phyloP scores from a whole-genome alignment of 164 flowering plant genomes.

The Platanus orientalis region DNA sequence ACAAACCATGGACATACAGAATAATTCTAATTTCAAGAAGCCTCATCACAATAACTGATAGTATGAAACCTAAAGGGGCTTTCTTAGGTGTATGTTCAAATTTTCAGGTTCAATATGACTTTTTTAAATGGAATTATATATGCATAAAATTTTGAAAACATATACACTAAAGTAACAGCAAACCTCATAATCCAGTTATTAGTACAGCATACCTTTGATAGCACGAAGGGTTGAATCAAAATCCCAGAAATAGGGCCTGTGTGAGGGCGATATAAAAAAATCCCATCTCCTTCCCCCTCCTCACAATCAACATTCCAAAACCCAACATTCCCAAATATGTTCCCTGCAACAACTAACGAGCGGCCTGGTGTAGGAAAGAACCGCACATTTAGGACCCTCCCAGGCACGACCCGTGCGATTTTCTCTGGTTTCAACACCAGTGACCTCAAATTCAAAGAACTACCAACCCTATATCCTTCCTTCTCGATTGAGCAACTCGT shows the following conservation, averaged over 20 bases:
- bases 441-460: slow-evolving; percentile 30
- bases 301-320: slow-evolving; percentile 65
- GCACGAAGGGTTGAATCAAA: slow-evolving; percentile 39
- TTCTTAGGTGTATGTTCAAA: too few relatives aligned
- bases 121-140: not conserved
- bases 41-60: too few relatives aligned
- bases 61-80: too few relatives aligned
- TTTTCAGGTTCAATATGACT: too few relatives aligned
- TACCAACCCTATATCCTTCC: slow-evolving; percentile 9
- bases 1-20: too few relatives aligned
- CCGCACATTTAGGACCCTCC: slow-evolving; percentile 38
- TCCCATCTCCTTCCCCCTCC: slow-evolving; percentile 42
- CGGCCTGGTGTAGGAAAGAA: slow-evolving; percentile 49
- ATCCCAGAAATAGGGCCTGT: slow-evolving; percentile 68
- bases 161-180: not conserved
- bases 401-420: slow-evolving; percentile 57
- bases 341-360: slow-evolving; percentile 61
- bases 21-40: too few relatives aligned
- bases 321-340: slow-evolving; percentile 59
- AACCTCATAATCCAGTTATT: not conserved
- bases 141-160: not conserved
- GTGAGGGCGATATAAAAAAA: slow-evolving; percentile 59
- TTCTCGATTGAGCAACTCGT: slow-evolving; percentile 1
- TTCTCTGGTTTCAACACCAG: slow-evolving; percentile 52
- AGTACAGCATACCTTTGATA: slow-evolving; percentile 56